phyloP scores from a whole-genome alignment of 2,329 filamentous ascomycete species.

The Cladosporium sp. region DNA sequence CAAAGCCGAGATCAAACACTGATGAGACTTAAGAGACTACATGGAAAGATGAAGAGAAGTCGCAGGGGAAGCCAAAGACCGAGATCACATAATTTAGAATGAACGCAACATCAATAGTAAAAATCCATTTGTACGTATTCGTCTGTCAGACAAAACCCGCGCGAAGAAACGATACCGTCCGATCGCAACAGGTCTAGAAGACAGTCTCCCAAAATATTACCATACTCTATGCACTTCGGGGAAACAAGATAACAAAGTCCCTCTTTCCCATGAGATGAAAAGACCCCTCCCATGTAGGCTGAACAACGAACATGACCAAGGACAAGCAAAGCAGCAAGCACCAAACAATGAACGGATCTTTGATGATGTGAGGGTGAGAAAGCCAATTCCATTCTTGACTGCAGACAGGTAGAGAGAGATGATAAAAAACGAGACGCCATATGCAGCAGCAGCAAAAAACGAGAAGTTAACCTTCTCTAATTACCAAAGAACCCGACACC shows the following conservation, averaged over 20 bases:
- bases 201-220: neutral
- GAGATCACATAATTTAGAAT: too few relatives aligned
- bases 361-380: neutral
- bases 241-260: neutral
- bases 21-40: too few relatives aligned
- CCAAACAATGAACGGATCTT: conserved; percentile 4
- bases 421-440: neutral
- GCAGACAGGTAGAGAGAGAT: conserved; percentile 6
- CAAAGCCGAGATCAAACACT: too few relatives aligned
- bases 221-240: neutral
- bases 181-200: neutral
- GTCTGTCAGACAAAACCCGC: too few relatives aligned
- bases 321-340: neutral
- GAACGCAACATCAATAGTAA: neutral
- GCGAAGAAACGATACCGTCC: too few relatives aligned
- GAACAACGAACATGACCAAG: neutral
- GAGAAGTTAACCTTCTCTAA: neutral
- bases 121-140: neutral
- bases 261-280: neutral
- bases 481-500: too few relatives aligned
- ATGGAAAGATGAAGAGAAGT: too few relatives aligned
- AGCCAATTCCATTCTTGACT: conserved; percentile 4
- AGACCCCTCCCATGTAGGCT: neutral
- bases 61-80: too few relatives aligned
- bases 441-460: conserved; percentile 8